Evolutionary conservation across 176 grass and related monocot genomes (phyloP).

Genomic region (Oryza meridionalis): DNA sequence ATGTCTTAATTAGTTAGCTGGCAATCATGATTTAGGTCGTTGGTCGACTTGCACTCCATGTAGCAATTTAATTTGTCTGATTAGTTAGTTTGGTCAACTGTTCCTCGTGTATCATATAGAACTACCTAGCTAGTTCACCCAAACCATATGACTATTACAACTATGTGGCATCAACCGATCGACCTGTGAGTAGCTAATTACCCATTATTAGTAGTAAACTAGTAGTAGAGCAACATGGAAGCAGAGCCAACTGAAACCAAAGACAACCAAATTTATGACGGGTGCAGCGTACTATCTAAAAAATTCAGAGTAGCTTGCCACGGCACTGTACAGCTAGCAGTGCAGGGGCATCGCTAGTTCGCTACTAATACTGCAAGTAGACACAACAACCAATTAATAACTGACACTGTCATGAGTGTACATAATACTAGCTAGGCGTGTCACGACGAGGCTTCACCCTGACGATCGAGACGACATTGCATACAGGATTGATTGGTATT

Average conservation of each 20-base stretch:
- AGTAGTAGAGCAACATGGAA: neutral
- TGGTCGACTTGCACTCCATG: neutral
- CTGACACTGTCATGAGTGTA: neutral
- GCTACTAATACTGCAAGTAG: too few species aligned
- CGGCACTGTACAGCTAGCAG: neutral
- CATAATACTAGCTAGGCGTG: neutral
- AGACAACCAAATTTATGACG: neutral
- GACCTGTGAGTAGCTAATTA: neutral
- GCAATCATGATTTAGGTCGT: neutral
- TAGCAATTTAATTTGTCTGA: neutral
- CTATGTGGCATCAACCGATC: too few species aligned
- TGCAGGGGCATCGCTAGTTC: neutral
- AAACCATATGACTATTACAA: neutral
- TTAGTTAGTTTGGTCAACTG: neutral
- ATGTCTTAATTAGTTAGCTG: neutral
- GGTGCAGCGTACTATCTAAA: too few species aligned
- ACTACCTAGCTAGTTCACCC: neutral
- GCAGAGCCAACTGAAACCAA: neutral
- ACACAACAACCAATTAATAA: neutral
- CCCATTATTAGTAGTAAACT: neutral
- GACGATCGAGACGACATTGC: neutral
- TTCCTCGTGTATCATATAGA: neutral
- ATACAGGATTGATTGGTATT: slow-evolving; percentile 1
- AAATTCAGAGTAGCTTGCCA: too few species aligned
- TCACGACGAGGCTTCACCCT: neutral